Conservation (phyloP, 2,329 filamentous ascomycete genomes). For the Talaromyces atroroseus region DNA sequence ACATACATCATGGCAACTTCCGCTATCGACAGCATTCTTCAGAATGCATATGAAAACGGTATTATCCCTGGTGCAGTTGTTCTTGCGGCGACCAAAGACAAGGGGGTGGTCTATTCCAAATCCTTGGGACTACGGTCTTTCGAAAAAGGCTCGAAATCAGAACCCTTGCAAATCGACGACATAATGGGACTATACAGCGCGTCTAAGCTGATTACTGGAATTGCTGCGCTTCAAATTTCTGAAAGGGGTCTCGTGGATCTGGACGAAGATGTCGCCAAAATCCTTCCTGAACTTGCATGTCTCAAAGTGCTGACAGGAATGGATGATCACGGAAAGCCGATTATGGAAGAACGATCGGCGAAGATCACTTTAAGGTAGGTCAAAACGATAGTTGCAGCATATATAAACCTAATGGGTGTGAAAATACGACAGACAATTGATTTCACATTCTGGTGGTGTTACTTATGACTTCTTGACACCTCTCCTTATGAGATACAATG, state of each 20-base stretch:
- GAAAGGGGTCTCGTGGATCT: slow-evolving; percentile 3
- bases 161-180: neutral
- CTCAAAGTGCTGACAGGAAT: slow-evolving; percentile 7
- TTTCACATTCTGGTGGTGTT: slow-evolving; percentile 9
- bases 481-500: neutral
- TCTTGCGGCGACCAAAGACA: slow-evolving; percentile 3
- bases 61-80: slow-evolving; percentile 1
- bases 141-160: neutral
- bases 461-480: slow-evolving; percentile 2
- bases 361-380: slow-evolving; percentile 11
- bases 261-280: slow-evolving; percentile 4
- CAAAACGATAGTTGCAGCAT: no score
- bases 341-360: neutral
- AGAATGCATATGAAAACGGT: neutral
- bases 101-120: slow-evolving; percentile 8
- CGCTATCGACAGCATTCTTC: neutral
- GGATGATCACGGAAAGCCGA: neutral
- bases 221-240: slow-evolving; percentile 5
- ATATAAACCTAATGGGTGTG: neutral
- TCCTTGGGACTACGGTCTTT: slow-evolving; percentile 2
- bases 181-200: slow-evolving; percentile 6
- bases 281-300: slow-evolving; percentile 4
- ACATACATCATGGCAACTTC: neutral
- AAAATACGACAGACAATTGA: neutral
- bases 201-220: slow-evolving; percentile 3